Conservation (phyloP, 2,329 filamentous ascomycete species). For the Aspergillus felis region DNA sequence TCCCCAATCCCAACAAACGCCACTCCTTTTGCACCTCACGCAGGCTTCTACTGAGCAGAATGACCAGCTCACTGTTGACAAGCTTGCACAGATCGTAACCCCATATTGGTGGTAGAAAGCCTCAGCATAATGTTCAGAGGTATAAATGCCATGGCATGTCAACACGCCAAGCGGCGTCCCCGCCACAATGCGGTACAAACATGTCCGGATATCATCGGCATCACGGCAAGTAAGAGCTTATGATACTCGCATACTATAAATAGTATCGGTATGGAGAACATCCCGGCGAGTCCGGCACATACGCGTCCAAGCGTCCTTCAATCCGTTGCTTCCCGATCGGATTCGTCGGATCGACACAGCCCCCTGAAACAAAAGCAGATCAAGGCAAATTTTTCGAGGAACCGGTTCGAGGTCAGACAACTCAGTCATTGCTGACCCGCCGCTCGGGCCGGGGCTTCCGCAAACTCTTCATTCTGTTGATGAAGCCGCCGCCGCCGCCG, state of each 20-base stretch:
- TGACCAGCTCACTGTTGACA: not conserved
- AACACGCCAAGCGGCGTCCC: not conserved
- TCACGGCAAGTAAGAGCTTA: not conserved
- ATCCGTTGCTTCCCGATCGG: not conserved
- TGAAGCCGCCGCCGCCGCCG: conserved; percentile 62
- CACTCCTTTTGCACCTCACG: not conserved
- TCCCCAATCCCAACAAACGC: not conserved
- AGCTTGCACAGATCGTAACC: not conserved
- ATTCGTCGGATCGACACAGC: not conserved
- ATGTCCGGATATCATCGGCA: not conserved
- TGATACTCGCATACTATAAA: not conserved
- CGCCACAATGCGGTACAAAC: not conserved
- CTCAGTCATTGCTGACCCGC: conserved; percentile 30
- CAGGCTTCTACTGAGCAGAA: not conserved
- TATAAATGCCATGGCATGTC: not conserved
- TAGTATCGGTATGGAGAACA: too few species aligned
- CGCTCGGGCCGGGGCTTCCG: conserved; percentile 51
- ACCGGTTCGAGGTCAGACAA: not conserved
- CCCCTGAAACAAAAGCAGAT: not conserved
- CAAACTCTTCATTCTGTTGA: conserved; percentile 77
- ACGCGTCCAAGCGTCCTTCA: conserved; percentile 1
- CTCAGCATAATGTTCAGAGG: not conserved
- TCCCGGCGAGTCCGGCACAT: not conserved
- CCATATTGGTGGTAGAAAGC: not conserved
- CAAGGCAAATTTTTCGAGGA: not conserved